A percentile compares a stretch with the other conserved stretches of the same genome.
These are phyloP conservation scores for Climacium dendroides DNA, from an alignment of 225 moss, liverwort and hornwort species.

Conservation along the genomic window DNA sequence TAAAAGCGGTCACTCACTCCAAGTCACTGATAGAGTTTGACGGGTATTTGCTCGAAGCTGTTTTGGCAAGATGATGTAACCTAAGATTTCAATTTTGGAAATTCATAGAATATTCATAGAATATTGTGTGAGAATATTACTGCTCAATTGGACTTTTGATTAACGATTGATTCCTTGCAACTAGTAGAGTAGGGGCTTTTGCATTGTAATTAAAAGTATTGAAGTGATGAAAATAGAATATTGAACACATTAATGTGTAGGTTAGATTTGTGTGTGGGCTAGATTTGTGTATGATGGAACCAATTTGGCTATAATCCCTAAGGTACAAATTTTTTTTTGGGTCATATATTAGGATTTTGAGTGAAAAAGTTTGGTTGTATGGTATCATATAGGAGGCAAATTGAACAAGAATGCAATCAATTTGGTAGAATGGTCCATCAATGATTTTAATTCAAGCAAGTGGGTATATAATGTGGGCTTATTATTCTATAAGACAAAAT, in stretches of 20 bases:
- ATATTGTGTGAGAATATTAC: background rate
- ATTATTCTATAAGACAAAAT: no score
- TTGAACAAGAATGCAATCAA: no score
- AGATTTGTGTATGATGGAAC: no score
- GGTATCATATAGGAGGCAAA: accelerated
- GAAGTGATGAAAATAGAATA: background rate
- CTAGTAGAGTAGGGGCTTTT: accelerated
- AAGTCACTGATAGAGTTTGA: background rate
- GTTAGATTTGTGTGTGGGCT: no score
- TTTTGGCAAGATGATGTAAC: accelerated
- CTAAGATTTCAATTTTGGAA: background rate
- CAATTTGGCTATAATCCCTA: no score
- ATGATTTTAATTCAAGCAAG: no score
- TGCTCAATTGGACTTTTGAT: background rate
- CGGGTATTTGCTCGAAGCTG: no score
- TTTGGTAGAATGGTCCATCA: accelerated
- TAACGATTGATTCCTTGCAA: background rate
- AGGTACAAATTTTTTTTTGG: no score
- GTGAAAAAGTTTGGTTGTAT: accelerated
- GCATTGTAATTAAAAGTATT: background rate
- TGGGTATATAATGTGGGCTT: accelerated
- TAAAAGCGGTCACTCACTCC: background rate
- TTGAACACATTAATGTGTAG: background rate
- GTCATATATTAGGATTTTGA: no score
- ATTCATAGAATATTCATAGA: background rate